phyloP scores from a whole-genome alignment of 176 grass and related monocot species.

The Dactylis glomerata region DNA sequence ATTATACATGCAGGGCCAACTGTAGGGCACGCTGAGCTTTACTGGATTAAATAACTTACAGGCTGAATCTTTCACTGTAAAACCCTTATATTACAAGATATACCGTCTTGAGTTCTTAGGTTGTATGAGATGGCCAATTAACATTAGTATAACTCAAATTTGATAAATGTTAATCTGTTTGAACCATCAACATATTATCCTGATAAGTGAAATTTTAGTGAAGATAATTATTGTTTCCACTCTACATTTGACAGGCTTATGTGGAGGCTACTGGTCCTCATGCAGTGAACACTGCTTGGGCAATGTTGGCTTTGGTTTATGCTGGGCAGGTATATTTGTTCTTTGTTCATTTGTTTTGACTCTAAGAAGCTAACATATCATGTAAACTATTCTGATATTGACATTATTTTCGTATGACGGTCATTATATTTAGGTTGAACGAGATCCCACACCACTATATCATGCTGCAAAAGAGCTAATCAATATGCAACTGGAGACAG shows the following conservation, averaged over 20 bases:
- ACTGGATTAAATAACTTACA: neutral
- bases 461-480: conserved; percentile 49
- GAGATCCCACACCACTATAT: conserved; percentile 46
- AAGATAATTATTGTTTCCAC: neutral
- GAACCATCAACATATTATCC: neutral
- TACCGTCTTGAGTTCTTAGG: neutral
- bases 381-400: neutral
- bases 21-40: neutral
- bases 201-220: conserved; percentile 3
- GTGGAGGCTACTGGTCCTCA: neutral
- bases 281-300: neutral
- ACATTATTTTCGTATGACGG: neutral
- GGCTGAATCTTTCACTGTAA: neutral
- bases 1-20: neutral
- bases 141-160: neutral
- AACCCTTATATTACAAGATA: neutral
- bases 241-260: neutral
- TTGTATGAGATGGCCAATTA: neutral
- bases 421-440: conserved; percentile 16
- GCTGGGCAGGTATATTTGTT: neutral
- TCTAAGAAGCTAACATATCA: neutral
- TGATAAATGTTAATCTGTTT: neutral
- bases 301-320: neutral
- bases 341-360: neutral
- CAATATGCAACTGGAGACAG: conserved; percentile 48